Evolutionary conservation across 805 yeast species (phyloP), one percentile per base, ranked within the genome.

Genomic region (Metschnikowia matae): DNA sequence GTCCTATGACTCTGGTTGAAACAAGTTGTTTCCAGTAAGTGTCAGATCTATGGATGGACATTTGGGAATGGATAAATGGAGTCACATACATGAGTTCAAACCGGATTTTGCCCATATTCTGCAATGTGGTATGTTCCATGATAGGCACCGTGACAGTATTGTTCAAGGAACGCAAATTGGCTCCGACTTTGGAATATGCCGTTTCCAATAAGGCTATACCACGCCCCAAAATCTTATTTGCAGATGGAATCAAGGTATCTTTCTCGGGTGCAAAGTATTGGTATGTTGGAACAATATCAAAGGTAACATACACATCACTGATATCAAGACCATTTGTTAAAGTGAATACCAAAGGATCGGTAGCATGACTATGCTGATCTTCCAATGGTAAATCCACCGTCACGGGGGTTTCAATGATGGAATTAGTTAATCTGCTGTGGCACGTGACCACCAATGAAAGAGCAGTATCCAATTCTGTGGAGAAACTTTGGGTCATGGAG

Each of bases 21-120:
- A 87, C 90, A 48, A 89, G 72, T 13, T 94, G 89, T 62, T 87
- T 88, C 97, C 97, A 92, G 69, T 90, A 91, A 1, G 94, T 85
- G 48, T 87, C 86, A 1, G 89, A 79, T 58, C 86, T 73, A 54
- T 68, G 75, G n/a, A 85, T 68, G 10, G 79, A 77, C 83, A 85
- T 81, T 38, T 79, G 77, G 7, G 83, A 82, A 63, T 89, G 95
- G 35, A 64, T 62, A 61, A 91, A 92, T 2, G 97, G 84, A 11
- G 77, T 81, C 4, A 89, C 85, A 40, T 84, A 67, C 66, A 87
- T 66, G 47, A 83, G 79, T 61, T 89, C 96, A 64, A 92, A 91
- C 48, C 81, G 80, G 21, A 92, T 73, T 3, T 79, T 74, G 3
- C 97, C 98, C 57, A 92, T 70, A 6, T 88, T 78, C 52, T 87